These are phyloP conservation scores for Phaeotremella fagi DNA, from an alignment of 768 basidiomycete genomes.

Conservation along the genomic window DNA sequence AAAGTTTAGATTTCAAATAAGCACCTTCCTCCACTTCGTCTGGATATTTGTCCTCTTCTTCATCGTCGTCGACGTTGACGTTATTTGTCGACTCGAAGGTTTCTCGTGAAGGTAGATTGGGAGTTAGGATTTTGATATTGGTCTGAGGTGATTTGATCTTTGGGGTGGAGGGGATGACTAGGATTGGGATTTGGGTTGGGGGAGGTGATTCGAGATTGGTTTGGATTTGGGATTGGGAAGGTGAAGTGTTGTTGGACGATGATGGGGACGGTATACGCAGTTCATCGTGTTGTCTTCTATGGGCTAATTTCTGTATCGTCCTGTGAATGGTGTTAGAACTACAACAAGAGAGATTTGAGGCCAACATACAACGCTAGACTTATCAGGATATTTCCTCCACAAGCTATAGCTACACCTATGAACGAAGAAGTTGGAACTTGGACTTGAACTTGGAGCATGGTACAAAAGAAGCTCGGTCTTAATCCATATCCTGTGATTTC, in stretches of 20 bases:
- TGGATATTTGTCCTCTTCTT: not conserved
- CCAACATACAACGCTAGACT: slow-evolving; percentile 65
- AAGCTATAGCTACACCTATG: slow-evolving; percentile 76
- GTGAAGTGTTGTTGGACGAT: not conserved
- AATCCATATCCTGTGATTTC: too few relatives aligned
- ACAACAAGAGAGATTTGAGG: not conserved
- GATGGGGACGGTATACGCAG: not conserved
- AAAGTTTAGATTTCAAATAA: slow-evolving; percentile 78
- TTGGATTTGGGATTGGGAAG: not conserved
- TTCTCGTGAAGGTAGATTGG: too few relatives aligned
- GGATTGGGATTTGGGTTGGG: not conserved
- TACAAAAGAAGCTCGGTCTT: too few relatives aligned
- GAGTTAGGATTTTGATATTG: too few relatives aligned
- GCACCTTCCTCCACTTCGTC: slow-evolving; percentile 48
- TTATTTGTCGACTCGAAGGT: too few relatives aligned
- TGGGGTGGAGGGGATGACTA: not conserved
- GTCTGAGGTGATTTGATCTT: slow-evolving; percentile 4
- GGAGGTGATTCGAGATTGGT: not conserved
- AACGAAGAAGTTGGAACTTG: slow-evolving; percentile 37
- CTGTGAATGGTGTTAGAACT: slow-evolving; percentile 9
- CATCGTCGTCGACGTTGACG: too few relatives aligned
- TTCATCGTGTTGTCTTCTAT: slow-evolving; percentile 57
- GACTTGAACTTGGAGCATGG: too few relatives aligned
- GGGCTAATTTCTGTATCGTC: slow-evolving; percentile 88
- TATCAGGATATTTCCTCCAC: slow-evolving; percentile 80